These are phyloP conservation scores for Fistulinella prunicolor DNA, from an alignment of 768 basidiomycete species.

Conservation along the genomic window DNA sequence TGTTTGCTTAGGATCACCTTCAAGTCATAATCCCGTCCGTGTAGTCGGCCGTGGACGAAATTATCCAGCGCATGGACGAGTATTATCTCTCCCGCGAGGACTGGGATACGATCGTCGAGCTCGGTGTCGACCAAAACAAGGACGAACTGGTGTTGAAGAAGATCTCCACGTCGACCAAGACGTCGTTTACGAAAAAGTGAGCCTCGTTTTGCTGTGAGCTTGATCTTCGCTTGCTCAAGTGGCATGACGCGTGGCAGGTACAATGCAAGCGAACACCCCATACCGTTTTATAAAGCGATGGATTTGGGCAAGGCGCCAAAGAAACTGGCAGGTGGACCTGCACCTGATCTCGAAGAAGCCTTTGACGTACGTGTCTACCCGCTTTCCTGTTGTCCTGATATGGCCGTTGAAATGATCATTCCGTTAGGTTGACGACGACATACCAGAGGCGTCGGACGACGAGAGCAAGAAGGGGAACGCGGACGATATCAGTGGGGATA, in stretches of 20 bases:
- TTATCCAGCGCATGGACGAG: conserved; percentile 88
- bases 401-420: conserved; percentile 2
- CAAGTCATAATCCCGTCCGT: background rate
- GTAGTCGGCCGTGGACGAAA: conserved; percentile 62
- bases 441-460: conserved; percentile 47
- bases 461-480: conserved; percentile 34
- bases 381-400: background rate
- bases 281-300: conserved; percentile 88
- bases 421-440: conserved; percentile 45
- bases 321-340: conserved; percentile 70
- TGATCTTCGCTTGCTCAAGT: background rate
- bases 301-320: conserved; percentile 78
- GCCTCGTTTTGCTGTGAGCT: conserved; percentile 20
- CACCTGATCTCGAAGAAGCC: conserved; percentile 91
- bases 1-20: background rate
- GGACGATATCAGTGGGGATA: conserved; percentile 52
- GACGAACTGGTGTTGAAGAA: conserved; percentile 79
- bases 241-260: conserved; percentile 55
- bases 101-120: conserved; percentile 94
- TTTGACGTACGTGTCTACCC: conserved; percentile 59
- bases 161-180: conserved; percentile 78
- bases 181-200: conserved; percentile 81
- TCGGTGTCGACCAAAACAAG: conserved; percentile 80
- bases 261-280: conserved; percentile 85
- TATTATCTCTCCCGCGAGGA: conserved; percentile 93